Conservation (phyloP, 2,329 filamentous ascomycete species). For the Monosporascus sp. region DNA sequence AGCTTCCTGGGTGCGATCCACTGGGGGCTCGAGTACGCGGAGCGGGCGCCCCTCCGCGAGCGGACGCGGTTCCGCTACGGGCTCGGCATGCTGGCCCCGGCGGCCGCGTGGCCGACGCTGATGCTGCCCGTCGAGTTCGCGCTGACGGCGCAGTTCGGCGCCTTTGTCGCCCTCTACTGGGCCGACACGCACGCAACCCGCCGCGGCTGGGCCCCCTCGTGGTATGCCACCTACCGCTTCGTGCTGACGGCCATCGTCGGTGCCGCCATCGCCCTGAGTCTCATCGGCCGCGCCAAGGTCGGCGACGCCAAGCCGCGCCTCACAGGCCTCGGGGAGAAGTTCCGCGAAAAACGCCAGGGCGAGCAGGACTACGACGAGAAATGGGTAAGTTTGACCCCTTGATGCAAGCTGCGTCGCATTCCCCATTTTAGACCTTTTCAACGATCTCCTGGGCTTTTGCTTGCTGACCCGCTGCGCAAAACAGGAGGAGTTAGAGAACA, state of each 20-base stretch:
- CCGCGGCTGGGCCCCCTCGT: constrained; percentile 72
- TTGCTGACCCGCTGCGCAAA: constrained; percentile 2
- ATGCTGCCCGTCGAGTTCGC: constrained; percentile 80
- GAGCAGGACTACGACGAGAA: constrained; percentile 32
- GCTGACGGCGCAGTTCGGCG: constrained; percentile 76
- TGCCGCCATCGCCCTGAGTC: constrained; percentile 68
- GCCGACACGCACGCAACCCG: constrained; percentile 68
- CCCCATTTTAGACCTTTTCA: too few relatives aligned
- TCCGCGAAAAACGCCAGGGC: constrained; percentile 28
- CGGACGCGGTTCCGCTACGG: constrained; percentile 76
- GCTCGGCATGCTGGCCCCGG: constrained; percentile 73
- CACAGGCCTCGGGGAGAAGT: constrained; percentile 32
- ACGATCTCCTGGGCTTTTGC: neutral
- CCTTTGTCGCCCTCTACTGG: constrained; percentile 83
- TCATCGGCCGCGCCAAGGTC: constrained; percentile 79
- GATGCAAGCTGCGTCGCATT: too few relatives aligned
- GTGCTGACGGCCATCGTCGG: constrained; percentile 88
- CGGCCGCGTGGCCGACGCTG: constrained; percentile 84
- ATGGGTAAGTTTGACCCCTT: constrained; percentile 28
- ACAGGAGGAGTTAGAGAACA: constrained; percentile 26
- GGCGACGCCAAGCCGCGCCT: constrained; percentile 32
- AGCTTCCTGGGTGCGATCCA: constrained; percentile 92
- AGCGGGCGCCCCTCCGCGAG: constrained; percentile 51
- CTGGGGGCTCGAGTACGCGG: constrained; percentile 83
- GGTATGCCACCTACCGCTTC: constrained; percentile 89